Conservation (phyloP, 371 early-diverging fungal genomes). For the Actinomortierella wolfii region DNA sequence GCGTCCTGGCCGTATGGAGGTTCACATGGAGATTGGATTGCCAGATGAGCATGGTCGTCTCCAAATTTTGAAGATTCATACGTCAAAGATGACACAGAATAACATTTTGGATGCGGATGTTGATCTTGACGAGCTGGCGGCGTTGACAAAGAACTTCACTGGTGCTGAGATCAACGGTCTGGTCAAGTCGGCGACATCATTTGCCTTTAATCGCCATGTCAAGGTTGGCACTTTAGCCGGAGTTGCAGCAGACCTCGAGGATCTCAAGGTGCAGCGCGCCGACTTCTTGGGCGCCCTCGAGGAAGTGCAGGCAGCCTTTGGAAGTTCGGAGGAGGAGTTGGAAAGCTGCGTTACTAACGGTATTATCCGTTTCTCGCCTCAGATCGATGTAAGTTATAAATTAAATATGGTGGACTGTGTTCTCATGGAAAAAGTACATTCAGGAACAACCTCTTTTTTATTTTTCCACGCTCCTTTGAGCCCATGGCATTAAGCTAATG, state of each 20-base stretch:
- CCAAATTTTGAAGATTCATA: slow-evolving; percentile 96
- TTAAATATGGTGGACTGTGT: not conserved
- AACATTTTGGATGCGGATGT: slow-evolving; percentile 91
- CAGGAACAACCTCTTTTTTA: not conserved
- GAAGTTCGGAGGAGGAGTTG: slow-evolving; percentile 94
- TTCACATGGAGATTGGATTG: slow-evolving; percentile 95
- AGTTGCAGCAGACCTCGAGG: slow-evolving; percentile 80
- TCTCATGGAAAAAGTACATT: not conserved
- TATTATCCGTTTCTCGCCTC: slow-evolving; percentile 80
- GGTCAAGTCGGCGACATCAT: slow-evolving; percentile 98
- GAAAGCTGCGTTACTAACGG: slow-evolving; percentile 84
- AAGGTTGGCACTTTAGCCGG: slow-evolving; percentile 86
- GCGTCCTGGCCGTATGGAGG: slow-evolving; percentile 97
- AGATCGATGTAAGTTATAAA: slow-evolving; percentile 64
- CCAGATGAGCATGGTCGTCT: slow-evolving; percentile 93
- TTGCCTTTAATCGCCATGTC: slow-evolving; percentile 98
- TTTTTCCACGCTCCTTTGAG: no score
- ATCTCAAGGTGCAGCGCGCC: slow-evolving; percentile 88
- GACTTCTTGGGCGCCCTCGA: slow-evolving; percentile 96
- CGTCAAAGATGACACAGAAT: slow-evolving; percentile 87
- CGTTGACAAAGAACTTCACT: slow-evolving; percentile 97
- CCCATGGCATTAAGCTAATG: not conserved
- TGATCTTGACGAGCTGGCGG: slow-evolving; percentile 87
- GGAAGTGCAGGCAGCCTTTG: slow-evolving; percentile 98
- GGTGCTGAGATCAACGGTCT: slow-evolving; percentile 99